A percentile compares a stretch with the other conserved stretches of the same genome.
Evolutionary conservation across 83 land plant species (phyloP).

Genomic region (Picea abies): DNA sequence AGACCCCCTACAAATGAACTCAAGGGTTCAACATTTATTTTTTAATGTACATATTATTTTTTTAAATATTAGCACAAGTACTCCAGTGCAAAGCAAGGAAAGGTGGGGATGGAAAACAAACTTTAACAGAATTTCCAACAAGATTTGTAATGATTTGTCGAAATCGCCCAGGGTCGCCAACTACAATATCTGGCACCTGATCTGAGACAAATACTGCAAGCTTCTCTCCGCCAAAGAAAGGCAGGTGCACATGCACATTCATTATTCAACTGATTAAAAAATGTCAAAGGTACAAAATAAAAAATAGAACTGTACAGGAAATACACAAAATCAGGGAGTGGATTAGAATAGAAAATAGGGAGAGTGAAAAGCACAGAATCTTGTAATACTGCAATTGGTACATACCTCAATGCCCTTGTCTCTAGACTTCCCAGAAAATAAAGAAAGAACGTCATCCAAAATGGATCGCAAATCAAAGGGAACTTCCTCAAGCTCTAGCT

Average conservation of each 20-base stretch:
- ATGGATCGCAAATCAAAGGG: conserved; percentile 61
- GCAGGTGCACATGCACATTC: conserved; percentile 37
- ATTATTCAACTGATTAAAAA: not conserved
- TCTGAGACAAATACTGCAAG: conserved; percentile 86
- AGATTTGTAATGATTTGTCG: conserved; percentile 90
- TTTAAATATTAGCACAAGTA: not conserved
- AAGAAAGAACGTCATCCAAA: conserved; percentile 73
- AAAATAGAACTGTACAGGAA: not conserved
- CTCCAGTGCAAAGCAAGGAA: not conserved
- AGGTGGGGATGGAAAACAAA: conserved; percentile 19
- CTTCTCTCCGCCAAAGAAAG: conserved; percentile 45
- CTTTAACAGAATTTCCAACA: conserved; percentile 90
- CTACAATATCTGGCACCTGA: conserved; percentile 67
- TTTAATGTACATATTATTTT: conserved; percentile 1
- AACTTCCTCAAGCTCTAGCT: conserved; percentile 66
- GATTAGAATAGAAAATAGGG: not conserved
- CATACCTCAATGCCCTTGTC: conserved; percentile 69
- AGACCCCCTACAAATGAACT: not conserved
- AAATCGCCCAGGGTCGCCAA: conserved; percentile 92
- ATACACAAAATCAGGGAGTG: not conserved
- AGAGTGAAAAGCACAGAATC: not conserved
- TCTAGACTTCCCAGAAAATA: conserved; percentile 73
- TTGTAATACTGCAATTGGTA: not conserved
- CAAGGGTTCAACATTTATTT: not conserved
- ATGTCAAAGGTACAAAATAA: not conserved